Percentiles rank a stretch among this genome's conserved stretches.
phyloP scores from a whole-genome alignment of 441 rosid species.

The Populus tomentosa region DNA sequence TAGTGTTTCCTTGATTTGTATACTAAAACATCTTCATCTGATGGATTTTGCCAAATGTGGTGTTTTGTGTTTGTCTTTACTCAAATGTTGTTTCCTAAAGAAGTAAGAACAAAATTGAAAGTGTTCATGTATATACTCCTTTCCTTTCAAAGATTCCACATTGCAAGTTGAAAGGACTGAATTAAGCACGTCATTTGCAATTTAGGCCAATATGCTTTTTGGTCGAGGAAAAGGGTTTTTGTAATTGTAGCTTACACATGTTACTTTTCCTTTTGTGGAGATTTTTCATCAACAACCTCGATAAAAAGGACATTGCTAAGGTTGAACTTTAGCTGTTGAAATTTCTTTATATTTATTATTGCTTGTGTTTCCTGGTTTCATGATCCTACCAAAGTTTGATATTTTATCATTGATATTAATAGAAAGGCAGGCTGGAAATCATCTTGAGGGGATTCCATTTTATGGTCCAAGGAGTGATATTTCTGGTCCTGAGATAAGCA shows the following conservation, averaged over 20 bases:
- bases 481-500: conserved; percentile 60
- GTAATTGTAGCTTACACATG: not conserved
- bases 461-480: conserved; percentile 65
- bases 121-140: not conserved
- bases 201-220: not conserved
- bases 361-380: not conserved
- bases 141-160: not conserved
- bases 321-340: conserved; percentile 1
- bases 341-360: not conserved
- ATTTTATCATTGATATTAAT: conserved; percentile 28
- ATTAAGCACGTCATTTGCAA: not conserved
- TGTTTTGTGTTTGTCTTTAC: not conserved
- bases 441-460: conserved; percentile 79
- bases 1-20: conserved; percentile 1
- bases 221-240: not conserved
- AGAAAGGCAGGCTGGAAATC: conserved; percentile 63
- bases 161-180: not conserved
- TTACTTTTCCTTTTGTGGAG: not conserved
- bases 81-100: conserved; percentile 2
- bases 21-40: not conserved
- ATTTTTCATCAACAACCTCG: not conserved
- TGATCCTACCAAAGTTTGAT: conserved; percentile 18
- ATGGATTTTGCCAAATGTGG: conserved; percentile 9
- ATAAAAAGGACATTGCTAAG: not conserved
- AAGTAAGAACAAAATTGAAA: not conserved